Base-by-base conservation (phyloP, 164 flowering plant genomes). In the Dillenia suffruticosa region DNA sequence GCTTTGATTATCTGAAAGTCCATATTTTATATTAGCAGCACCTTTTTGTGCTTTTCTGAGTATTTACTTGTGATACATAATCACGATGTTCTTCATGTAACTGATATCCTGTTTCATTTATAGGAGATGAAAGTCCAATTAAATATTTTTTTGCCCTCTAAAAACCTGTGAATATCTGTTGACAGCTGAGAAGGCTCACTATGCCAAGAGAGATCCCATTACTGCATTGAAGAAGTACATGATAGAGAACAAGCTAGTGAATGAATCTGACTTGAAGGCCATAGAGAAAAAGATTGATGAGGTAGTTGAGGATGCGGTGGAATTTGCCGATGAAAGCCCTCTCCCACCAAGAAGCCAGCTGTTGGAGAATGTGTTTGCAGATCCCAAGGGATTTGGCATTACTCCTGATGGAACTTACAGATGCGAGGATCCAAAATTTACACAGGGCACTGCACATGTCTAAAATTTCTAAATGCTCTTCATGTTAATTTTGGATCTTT, bases 311-410 rank as follows among this genome's bases (percentile, higher is more conserved):
- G 96, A 94, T 5, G 81, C 97, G 49, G 95, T 94, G 50, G 95
- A 94, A 58, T 94, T 89, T 76, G 95, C 96, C 12, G 97, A 94
- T 59, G 82, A 70, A 53, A 89, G 96, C 77, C 92, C 96, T 53
- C 76, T 10, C 59, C 98, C 93, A 40, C 47, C 60, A 3, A 81
- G 96, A 15, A 86, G 80, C 70, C 98, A 93, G 82, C 87, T 93
- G 19, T 75, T 90, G 43, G 90, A 87, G 73, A 93, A 90, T 62
- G 98, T 90, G 26, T 93, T 93, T 74, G 96, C 96, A 12, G 97
- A 93, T 70, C 93, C 98, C 0, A 88, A 83, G 74, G 98, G 98
- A 49, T 93, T 93, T 75, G 97, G 94, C 49, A 93, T 93, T 59
- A 97, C 94, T 44, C 96, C 96, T 32, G 96, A 93, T 74, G 97